Base-by-base conservation (phyloP, 371 early-diverging fungal species). In the Lichtheimia ornata region DNA sequence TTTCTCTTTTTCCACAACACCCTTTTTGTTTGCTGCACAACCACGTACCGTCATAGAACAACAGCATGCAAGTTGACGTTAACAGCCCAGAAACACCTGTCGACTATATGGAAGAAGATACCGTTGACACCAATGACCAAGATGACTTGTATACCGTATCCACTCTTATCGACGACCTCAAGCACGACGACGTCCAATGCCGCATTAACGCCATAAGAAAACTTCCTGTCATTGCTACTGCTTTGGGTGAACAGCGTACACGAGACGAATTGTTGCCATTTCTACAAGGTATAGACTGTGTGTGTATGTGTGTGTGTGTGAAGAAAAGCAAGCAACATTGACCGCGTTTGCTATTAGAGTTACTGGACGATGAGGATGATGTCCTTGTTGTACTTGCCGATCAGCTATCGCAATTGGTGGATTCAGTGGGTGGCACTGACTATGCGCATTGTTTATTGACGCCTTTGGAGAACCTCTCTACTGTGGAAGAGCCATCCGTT, bases 331-430 rank as follows among this genome's bases (percentile, higher is more conserved):
- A 30, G 30, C 54, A 43, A 56, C 52, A 53, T 51, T 14, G 13
- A 52, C 40, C 51, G 20, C 50, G 17, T 73, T 35, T 35, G 2
- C 35, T 18, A 20, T 15, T 14, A 95, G 98, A 98, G 77, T 93
- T 95, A 20, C 91, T 96, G 66, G 98, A 97, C 74, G 99, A 99
- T 73, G 99, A 99, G 70, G 99, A 99, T 79, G 99, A 99, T 71
- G 90, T 99, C 12, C 71, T 99, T 59, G 71, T 94, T 28, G 91
- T 94, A 24, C 82, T 99, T 24, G 97, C 99, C 27, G 96, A 96
- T 65, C 93, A 96, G 61, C 86, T 99, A n/a, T 95, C 94, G 12
- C 81, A 86, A 61, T 94, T 99, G 71, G 85, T 91, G 44, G 93
- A 94, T 53, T 89, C 90, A 64, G 91, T 98, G 17, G 98, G 98